Base-by-base conservation (phyloP, 306 rosid genomes). In the Pyrus betulifolia region DNA sequence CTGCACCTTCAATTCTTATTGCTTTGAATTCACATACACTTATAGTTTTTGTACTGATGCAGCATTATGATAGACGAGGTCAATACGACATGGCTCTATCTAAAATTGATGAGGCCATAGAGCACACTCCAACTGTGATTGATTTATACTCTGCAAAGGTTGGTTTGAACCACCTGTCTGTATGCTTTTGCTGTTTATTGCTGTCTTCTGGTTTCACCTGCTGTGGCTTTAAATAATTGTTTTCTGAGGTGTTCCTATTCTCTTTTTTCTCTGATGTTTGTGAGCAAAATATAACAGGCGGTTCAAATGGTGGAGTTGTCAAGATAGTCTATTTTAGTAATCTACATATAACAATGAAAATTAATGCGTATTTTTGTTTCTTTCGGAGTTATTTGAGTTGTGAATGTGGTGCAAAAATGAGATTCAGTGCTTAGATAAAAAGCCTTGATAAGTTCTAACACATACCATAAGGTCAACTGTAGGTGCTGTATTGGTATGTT, bases 141-240 rank as follows among this genome's bases (percentile, higher is more conserved):
- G 99, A 96, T 87, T 81, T 96, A 77, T 96, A 96, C 80, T 96
- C 99, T 55, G 92, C 67, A 78, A 92, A 96, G 99, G 99, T 96
- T 69, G 79, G 87, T 54, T 76, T 55, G 31, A 67, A 27, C 44
- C 51, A 35, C 40, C 55, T 57, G 13, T 81, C 35, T 74, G 18
- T 58, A 12, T 72, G 55, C 75, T 74, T 77, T 22, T 35, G 1
- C 67, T 57, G 65, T 54, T 70, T 76, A 71, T 49, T 61, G 15
- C 58, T 70, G 23, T 68, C 58, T 67, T 69, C 28, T 44, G 72
- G 55, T 70, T 23, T 27, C 19, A 27, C 77, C 67, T 69, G 51
- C 60, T 40, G 15, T 33, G 33, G 45, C 55, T 69, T 40, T 69
- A 19, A 60, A 19, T 62, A 11, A 60, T 42, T 31, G 59, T 58